Evolutionary conservation across 805 yeast species (phyloP).

Genomic region (Teunomyces kruisii): DNA sequence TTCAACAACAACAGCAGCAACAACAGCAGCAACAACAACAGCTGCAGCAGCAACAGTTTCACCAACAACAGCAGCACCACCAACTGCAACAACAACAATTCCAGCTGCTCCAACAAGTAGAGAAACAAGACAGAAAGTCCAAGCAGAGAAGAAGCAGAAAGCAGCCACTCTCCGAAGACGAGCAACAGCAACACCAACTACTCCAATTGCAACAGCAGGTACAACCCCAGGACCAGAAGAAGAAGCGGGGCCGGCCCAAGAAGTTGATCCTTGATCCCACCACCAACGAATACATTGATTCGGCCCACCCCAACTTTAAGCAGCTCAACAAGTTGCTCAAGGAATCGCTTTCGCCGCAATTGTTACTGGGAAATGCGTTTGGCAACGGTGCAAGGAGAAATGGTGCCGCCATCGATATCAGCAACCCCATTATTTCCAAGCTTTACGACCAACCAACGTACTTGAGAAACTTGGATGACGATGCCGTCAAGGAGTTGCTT

Average conservation of each 20-base stretch:
- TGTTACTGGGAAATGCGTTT: conserved; percentile 4
- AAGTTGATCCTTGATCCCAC: conserved; percentile 41
- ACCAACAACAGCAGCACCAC: conserved; percentile 18
- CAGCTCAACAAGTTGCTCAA: conserved; percentile 32
- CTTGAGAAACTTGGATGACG: conserved; percentile 28
- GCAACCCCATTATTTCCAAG: conserved; percentile 12
- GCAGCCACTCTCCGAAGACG: conserved; percentile 11
- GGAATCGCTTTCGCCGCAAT: conserved; percentile 8
- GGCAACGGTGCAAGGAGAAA: conserved; percentile 1
- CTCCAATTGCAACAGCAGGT: conserved; percentile 2
- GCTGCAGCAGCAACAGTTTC: background rate
- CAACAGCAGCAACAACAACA: conserved; percentile 5
- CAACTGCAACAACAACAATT: conserved; percentile 6
- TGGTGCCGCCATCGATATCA: conserved; percentile 3
- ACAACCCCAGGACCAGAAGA: conserved; percentile 22
- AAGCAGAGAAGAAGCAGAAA: conserved; percentile 3
- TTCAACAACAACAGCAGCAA: conserved; percentile 15
- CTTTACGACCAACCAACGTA: conserved; percentile 30
- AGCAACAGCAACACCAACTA: conserved; percentile 8
- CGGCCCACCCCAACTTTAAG: conserved; percentile 42
- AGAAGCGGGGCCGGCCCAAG: conserved; percentile 43
- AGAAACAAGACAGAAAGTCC: conserved; percentile 5
- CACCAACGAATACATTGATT: conserved; percentile 40
- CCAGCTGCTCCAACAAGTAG: conserved; percentile 5
- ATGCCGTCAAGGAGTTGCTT: conserved; percentile 34